Evolutionary conservation across 345 rosid genomes (phyloP), one percentile per base, ranked within the genome.

Genomic region (Eucalyptus regnans): DNA sequence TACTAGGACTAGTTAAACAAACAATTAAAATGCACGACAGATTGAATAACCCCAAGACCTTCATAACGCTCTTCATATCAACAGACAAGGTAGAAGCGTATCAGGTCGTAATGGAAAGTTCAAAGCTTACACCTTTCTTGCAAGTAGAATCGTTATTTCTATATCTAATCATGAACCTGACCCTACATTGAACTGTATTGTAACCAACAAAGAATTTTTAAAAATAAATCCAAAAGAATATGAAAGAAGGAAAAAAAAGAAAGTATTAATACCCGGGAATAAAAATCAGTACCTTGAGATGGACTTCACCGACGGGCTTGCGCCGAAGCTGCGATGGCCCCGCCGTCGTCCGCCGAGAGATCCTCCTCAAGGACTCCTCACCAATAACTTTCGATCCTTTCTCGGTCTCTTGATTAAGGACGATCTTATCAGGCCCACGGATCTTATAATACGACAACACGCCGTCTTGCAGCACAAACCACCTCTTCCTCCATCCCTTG

Each of bases 381-480:
- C 99, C 99, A 80, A 97, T 98, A 25, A 97, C 93, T 91, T 96
- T 97, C 80, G 95, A 95, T 86, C 99, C 99, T 91, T 92, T 95
- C 89, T 96, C 99, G 5, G 99, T 95, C 90, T 96, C 99, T 79
- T 95, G 95, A 90, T 90, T 95, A 84, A 97, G 95, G 14, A 94
- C 86, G 90, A 98, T 98, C 94, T 93, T 97, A 94, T 96, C 97
- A 46, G 97, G 99, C 20, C 99, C 99, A 84, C 96, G 98, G 87
- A 98, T 93, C 92, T 98, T 98, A 87, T 94, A 98, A 91, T 96
- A 98, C 12, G 99, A 97, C 90, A 98, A 88, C 46, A 98, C 99
- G n/a, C 99, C 99, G 86, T 98, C 99, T 64, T 97, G 97, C 91
- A 98, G 91, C 20, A 95, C 96, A 88, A 98, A 97, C 99, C 99